Evolutionary conservation across 2,329 filamentous ascomycete species (phyloP).

Genomic region (Tolypocladium ovalisporum): DNA sequence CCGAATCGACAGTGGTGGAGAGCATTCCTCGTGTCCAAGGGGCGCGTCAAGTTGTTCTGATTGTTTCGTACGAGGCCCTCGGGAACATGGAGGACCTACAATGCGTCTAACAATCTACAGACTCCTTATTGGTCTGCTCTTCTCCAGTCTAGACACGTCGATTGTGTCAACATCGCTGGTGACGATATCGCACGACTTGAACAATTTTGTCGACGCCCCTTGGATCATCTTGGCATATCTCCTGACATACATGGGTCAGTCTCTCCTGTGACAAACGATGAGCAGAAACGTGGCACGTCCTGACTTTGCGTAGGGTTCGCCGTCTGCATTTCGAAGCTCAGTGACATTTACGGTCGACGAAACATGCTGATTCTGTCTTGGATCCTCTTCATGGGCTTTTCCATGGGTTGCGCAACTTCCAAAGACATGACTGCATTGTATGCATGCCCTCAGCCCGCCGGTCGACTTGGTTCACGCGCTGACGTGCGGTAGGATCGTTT

Average conservation of each 20-base stretch:
- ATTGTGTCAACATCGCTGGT: conserved; percentile 48
- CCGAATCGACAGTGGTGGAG: neutral
- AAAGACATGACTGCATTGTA: conserved; percentile 41
- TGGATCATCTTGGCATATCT: conserved; percentile 48
- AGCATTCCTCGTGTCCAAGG: conserved; percentile 1
- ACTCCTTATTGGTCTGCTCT: conserved; percentile 40
- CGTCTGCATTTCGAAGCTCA: conserved; percentile 46
- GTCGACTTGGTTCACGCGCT: conserved; percentile 4
- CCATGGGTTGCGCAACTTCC: conserved; percentile 40
- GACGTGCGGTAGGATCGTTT: conserved; percentile 36
- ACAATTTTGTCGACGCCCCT: conserved; percentile 38
- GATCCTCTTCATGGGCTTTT: conserved; percentile 44
- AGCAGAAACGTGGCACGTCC: conserved; percentile 2
- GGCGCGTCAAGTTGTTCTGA: conserved; percentile 17
- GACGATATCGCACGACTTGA: conserved; percentile 41
- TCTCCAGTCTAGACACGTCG: conserved; percentile 46
- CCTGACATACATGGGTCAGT: conserved; percentile 42
- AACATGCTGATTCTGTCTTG: conserved; percentile 39
- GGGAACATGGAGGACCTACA: no score
- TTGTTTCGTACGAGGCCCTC: conserved; percentile 19
- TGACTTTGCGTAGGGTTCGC: conserved; percentile 33
- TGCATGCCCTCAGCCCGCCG: conserved; percentile 5
- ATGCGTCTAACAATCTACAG: conserved; percentile 18
- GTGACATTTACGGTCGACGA: conserved; percentile 46
- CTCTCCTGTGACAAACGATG: neutral